Conservation (phyloP, 1,139 yeast species). For the Meyerozyma elateridarum region DNA sequence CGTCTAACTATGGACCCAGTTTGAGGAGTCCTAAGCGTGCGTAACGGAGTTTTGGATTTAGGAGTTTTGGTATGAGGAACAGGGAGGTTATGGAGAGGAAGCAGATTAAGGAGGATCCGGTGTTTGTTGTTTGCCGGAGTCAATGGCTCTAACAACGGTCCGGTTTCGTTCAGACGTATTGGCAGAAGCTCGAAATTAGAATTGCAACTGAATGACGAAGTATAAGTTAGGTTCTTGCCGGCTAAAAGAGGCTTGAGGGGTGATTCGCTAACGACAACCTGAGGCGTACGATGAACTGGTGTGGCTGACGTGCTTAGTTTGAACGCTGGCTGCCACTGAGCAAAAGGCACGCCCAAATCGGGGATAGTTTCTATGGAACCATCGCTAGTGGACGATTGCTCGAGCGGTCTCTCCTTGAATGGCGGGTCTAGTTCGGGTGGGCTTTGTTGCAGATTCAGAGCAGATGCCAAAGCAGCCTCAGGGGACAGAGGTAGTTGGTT, state of each 20-base stretch:
- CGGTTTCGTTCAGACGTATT: constrained; percentile 50
- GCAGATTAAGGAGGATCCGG: constrained; percentile 19
- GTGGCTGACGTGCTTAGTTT: constrained; percentile 3
- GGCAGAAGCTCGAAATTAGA: constrained; percentile 64
- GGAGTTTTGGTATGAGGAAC: constrained; percentile 18
- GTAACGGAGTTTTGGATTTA: constrained; percentile 39
- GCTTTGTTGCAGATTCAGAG: neutral
- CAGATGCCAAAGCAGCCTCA: neutral
- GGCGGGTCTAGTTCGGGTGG: neutral
- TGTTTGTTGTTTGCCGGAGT: constrained; percentile 38
- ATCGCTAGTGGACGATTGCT: constrained; percentile 7
- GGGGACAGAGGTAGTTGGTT: neutral
- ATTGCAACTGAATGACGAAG: constrained; percentile 62
- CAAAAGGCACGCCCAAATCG: constrained; percentile 32
- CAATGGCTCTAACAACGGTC: constrained; percentile 58
- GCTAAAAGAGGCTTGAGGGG: constrained; percentile 40
- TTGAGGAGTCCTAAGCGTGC: constrained; percentile 39
- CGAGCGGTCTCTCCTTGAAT: neutral
- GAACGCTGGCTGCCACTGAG: constrained; percentile 8
- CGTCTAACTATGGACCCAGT: constrained; percentile 40
- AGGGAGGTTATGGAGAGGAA: constrained; percentile 7
- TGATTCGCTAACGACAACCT: constrained; percentile 28
- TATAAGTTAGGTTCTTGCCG: constrained; percentile 41
- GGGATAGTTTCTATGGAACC: constrained; percentile 24
- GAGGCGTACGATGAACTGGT: constrained; percentile 17